Evolutionary conservation across 2,329 filamentous ascomycete genomes (phyloP).

Genomic region (Coniochaeta sp.): DNA sequence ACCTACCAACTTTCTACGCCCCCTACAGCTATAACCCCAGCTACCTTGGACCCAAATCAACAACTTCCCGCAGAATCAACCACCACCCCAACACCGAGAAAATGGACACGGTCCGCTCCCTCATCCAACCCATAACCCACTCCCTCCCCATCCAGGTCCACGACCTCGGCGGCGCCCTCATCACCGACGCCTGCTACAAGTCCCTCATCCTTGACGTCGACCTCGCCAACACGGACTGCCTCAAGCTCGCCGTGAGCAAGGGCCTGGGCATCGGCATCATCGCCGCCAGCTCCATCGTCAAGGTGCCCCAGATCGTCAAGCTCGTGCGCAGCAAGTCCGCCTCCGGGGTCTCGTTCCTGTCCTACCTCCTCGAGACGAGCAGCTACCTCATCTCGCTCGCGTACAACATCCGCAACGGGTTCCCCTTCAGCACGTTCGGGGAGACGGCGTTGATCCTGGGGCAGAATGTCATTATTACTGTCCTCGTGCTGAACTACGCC

Average conservation of each 20-base stretch:
- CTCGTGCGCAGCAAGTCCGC: conserved; percentile 74
- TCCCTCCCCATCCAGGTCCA: conserved; percentile 68
- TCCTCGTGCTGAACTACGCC: conserved; percentile 79
- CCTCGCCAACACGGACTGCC: conserved; percentile 66
- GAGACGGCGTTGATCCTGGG: conserved; percentile 88
- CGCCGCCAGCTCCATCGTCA: conserved; percentile 82
- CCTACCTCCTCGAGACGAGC: conserved; percentile 86
- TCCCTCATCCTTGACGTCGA: conserved; percentile 81
- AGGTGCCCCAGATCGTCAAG: conserved; percentile 95
- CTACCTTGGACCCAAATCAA: not conserved
- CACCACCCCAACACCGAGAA: conserved; percentile 3
- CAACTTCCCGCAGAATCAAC: not conserved
- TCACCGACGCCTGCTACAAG: conserved; percentile 80
- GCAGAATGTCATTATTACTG: conserved; percentile 86
- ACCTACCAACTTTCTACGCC: not conserved
- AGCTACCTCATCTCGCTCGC: conserved; percentile 83
- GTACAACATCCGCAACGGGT: conserved; percentile 86
- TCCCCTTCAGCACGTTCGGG: conserved; percentile 94
- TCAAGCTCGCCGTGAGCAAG: conserved; percentile 89
- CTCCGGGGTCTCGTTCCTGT: conserved; percentile 78
- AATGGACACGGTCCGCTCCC: conserved; percentile 57
- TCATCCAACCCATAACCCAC: conserved; percentile 62
- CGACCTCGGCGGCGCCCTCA: conserved; percentile 68
- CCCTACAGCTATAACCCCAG: no score
- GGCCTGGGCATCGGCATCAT: conserved; percentile 91